Base-by-base conservation (phyloP, 768 basidiomycete genomes). In the Hygrocybe coccinea region DNA sequence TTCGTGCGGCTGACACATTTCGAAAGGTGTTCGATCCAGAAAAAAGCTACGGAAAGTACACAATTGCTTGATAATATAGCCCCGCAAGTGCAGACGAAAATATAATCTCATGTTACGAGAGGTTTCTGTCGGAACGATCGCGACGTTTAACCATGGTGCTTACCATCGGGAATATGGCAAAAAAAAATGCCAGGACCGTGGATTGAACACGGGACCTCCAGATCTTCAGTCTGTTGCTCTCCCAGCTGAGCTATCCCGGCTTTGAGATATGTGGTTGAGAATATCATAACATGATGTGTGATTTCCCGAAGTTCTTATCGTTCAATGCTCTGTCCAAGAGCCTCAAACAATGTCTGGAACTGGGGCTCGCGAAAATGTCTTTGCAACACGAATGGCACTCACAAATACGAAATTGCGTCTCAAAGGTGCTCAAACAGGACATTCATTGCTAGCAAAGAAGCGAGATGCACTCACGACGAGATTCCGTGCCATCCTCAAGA, bases 381-480 rank as follows among this genome's bases (percentile, higher is more conserved):
- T 97, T 69, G 94, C 95, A 19, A 98, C 95, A 17, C 88, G 95
- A 43, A 97, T 97, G 95, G 92, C 94, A 34, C 79, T 98, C 43
- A 94, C 92, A 55, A 90, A 93, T 71, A 97, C 91, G 56, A 93
- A 93, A 67, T 74, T 87, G 33, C 83, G 91, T 48, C 79, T 95
- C 55, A 95, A 95, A 69, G 84, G 92, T 17, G 93, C 94, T 5
- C 91, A 94, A 71, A 95, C 91, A 1, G 95, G 95, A 25, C 95
- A 97, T 70, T 94, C 92, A 0, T 76, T 97, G 19, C 80, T 98
- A 22, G 94, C 95, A 24, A 97, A 97, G 84, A 99, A 99, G 76
- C 84, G 94, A 54, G 97, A 99, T 78, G 97, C 97, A 48, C 76
- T 98, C 62, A 95, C 89, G 33, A 92, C 91, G 36, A 80, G 97